These are phyloP conservation scores for Candida labiduridarum DNA, from an alignment of 1,139 yeast genomes.

Conservation along the genomic window DNA sequence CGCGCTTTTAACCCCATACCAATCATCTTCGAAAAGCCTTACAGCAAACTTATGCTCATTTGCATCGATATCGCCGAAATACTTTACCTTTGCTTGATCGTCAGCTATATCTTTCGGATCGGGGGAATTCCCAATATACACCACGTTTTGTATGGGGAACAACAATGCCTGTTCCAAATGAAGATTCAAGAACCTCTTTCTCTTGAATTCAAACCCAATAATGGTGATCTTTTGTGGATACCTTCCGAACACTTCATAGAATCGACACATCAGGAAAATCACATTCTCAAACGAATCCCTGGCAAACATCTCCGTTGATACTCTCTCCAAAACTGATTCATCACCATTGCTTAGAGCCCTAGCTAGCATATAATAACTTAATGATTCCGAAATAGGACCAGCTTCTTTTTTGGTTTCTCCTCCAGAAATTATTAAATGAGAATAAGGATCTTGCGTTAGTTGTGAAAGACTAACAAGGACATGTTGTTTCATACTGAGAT, in stretches of 20 bases:
- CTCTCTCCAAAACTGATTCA: slow-evolving; percentile 21
- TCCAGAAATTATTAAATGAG: slow-evolving; percentile 62
- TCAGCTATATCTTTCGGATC: slow-evolving; percentile 34
- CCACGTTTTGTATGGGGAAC: slow-evolving; percentile 33
- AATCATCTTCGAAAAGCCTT: slow-evolving; percentile 56
- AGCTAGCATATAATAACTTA: slow-evolving; percentile 52
- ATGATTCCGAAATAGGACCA: slow-evolving; percentile 63
- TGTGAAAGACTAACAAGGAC: slow-evolving; percentile 40
- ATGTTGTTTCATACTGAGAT: slow-evolving; percentile 67
- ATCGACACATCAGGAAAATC: slow-evolving; percentile 61
- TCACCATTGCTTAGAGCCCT: slow-evolving; percentile 14
- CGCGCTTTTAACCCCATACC: slow-evolving; percentile 56
- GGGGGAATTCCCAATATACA: slow-evolving; percentile 69
- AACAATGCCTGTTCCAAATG: slow-evolving; percentile 56
- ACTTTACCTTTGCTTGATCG: slow-evolving; percentile 22
- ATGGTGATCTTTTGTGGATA: slow-evolving; percentile 60
- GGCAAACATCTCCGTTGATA: slow-evolving; percentile 67
- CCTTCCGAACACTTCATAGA: slow-evolving; percentile 43
- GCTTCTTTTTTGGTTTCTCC: slow-evolving; percentile 66
- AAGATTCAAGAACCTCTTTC: slow-evolving; percentile 53
- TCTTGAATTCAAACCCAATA: slow-evolving; percentile 76
- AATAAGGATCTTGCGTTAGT: slow-evolving; percentile 28
- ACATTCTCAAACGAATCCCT: slow-evolving; percentile 83
- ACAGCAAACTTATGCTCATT: slow-evolving; percentile 61
- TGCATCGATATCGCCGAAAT: slow-evolving; percentile 43